Percentiles rank a stretch among this genome's conserved stretches.
phyloP scores from a whole-genome alignment of 805 yeast genomes.

The Hanseniaspora clermontiae region DNA sequence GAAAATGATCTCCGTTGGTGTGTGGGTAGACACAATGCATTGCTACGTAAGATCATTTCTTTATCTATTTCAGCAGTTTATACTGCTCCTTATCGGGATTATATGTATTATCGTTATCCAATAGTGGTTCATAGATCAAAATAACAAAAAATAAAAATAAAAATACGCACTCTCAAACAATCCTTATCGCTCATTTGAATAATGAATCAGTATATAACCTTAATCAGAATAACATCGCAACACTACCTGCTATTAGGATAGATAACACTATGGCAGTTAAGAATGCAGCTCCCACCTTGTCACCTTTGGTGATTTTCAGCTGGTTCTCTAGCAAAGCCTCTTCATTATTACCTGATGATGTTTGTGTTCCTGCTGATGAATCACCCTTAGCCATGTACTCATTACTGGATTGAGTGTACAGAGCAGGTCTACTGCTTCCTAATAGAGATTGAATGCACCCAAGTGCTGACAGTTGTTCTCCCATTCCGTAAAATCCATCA shows the following conservation, averaged over 20 bases:
- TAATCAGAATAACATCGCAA: constrained; percentile 59
- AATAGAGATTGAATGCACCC: constrained; percentile 46
- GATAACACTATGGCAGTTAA: constrained; percentile 64
- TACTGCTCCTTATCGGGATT: too few relatives aligned
- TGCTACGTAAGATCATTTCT: too few relatives aligned
- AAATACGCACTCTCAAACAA: too few relatives aligned
- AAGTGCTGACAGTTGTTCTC: constrained; percentile 66
- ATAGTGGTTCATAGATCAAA: neutral
- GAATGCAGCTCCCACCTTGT: constrained; percentile 82
- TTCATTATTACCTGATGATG: constrained; percentile 26
- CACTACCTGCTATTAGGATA: constrained; percentile 47
- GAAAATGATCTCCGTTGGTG: too few relatives aligned
- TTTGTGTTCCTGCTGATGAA: constrained; percentile 37
- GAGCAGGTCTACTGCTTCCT: constrained; percentile 35
- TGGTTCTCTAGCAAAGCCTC: constrained; percentile 18
- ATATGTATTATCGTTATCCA: too few relatives aligned
- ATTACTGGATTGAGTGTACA: constrained; percentile 34
- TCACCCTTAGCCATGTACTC: constrained; percentile 50
- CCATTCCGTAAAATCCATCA: constrained; percentile 60
- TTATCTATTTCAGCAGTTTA: too few relatives aligned
- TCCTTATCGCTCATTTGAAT: too few relatives aligned
- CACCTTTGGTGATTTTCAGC: constrained; percentile 44
- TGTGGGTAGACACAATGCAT: too few relatives aligned
- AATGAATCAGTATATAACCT: neutral
- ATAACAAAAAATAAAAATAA: too few relatives aligned